Conservation (phyloP, 495 filamentous ascomycete species). For the Rostrohypoxylon terebratum region DNA sequence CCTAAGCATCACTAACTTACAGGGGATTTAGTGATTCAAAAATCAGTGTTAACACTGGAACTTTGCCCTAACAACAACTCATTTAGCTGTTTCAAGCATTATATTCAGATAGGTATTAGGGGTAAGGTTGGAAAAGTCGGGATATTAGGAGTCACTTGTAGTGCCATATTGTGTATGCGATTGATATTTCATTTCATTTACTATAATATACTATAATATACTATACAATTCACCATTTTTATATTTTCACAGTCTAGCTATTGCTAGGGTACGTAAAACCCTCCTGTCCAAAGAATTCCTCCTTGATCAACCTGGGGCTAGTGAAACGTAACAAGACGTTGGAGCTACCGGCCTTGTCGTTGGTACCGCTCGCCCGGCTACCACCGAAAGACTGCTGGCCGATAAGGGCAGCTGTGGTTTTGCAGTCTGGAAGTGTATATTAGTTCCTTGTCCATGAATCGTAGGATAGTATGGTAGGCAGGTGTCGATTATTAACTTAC, state of each 20-base stretch:
- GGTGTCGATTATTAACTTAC: neutral
- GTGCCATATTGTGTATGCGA: neutral
- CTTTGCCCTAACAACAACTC: no score
- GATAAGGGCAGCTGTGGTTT: neutral
- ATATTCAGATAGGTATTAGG: no score
- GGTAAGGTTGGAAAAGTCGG: neutral
- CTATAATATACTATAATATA: neutral
- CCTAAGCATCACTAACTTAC: no score
- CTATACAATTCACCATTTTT: neutral
- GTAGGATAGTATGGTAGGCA: neutral
- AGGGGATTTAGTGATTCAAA: no score
- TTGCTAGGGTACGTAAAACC: neutral
- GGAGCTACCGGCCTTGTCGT: neutral
- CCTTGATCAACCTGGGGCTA: neutral
- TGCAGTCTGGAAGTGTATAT: neutral
- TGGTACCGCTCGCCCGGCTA: conserved; percentile 3
- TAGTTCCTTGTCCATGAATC: neutral
- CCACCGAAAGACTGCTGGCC: neutral
- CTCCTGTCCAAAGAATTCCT: neutral
- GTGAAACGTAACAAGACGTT: conserved; percentile 1
- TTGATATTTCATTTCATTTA: neutral
- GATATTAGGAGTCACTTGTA: neutral
- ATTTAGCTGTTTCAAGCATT: neutral
- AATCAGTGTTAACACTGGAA: no score
- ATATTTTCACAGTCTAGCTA: neutral